These are phyloP conservation scores for Penstemon barbatus DNA, from an alignment of 257 asterid genomes.

Conservation along the genomic window DNA sequence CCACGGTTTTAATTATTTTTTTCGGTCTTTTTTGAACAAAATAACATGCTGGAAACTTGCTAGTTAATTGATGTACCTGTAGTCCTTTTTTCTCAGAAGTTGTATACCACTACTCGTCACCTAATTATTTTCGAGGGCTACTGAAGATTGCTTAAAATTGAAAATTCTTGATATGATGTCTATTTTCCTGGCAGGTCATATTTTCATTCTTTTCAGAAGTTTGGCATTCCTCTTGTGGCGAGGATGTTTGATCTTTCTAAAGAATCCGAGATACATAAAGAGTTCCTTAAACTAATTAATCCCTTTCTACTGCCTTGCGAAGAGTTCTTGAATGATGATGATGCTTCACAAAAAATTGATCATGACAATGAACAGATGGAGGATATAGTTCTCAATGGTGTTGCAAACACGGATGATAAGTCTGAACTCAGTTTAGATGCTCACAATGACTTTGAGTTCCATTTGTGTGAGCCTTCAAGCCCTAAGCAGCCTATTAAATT, in stretches of 20 bases:
- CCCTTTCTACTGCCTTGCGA: conserved; percentile 47
- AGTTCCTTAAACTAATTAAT: conserved; percentile 49
- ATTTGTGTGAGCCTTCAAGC: conserved; percentile 37
- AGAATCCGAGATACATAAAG: conserved; percentile 52
- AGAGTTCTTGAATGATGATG: conserved; percentile 34
- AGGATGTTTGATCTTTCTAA: conserved; percentile 51
- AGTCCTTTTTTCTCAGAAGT: too few relatives aligned
- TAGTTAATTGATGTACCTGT: too few relatives aligned
- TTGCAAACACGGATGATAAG: conserved; percentile 27
- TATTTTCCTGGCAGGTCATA: conserved; percentile 38
- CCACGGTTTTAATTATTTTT: neutral
- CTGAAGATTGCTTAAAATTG: neutral
- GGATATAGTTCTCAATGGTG: conserved; percentile 30
- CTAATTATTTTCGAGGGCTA: conserved; percentile 2
- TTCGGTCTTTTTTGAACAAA: neutral
- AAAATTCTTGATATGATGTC: conserved; percentile 10
- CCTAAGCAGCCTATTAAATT: conserved; percentile 30
- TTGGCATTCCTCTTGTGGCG: conserved; percentile 65
- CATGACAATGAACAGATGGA: conserved; percentile 36
- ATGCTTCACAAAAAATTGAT: conserved; percentile 28
- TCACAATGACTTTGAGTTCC: conserved; percentile 39
- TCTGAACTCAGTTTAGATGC: conserved; percentile 25
- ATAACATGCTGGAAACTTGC: neutral
- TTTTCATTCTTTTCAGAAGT: conserved; percentile 27
- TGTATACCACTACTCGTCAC: neutral